These are phyloP conservation scores for Aspergillus hancockii DNA, from an alignment of 495 filamentous ascomycete genomes.

Conservation along the genomic window DNA sequence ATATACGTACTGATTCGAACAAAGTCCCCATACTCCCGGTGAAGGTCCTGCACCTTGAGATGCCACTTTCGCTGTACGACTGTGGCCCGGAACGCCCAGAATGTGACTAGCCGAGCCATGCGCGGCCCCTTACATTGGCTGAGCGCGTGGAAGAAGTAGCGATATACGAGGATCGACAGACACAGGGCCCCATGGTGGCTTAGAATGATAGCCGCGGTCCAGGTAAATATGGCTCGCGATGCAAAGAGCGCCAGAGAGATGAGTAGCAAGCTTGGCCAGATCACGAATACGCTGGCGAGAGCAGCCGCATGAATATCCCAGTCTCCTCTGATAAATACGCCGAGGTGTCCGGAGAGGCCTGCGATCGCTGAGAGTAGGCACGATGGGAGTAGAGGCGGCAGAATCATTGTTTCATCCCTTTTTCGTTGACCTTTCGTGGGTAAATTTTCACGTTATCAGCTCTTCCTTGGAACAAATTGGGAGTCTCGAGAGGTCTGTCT, in stretches of 20 bases:
- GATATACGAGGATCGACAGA: constrained; percentile 16
- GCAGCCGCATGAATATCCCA: constrained; percentile 9
- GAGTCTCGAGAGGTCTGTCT: too few relatives aligned
- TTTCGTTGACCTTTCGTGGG: too few relatives aligned
- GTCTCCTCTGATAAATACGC: constrained; percentile 48
- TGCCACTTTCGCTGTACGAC: constrained; percentile 13
- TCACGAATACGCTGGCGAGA: constrained; percentile 2
- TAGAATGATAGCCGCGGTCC: not conserved
- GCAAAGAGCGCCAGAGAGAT: not conserved
- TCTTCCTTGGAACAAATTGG: too few relatives aligned
- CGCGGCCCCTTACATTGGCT: constrained; percentile 6
- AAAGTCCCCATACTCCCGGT: constrained; percentile 13
- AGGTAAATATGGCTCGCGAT: not conserved
- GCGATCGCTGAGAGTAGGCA: too few relatives aligned
- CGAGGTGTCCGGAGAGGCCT: constrained; percentile 24
- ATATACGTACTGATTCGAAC: constrained; percentile 16
- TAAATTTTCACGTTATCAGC: too few relatives aligned
- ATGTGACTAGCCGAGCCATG: constrained; percentile 5
- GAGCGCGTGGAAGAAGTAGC: constrained; percentile 12
- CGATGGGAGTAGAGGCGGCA: too few relatives aligned
- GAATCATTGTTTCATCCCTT: too few relatives aligned
- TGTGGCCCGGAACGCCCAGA: constrained; percentile 9
- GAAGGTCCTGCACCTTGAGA: constrained; percentile 11
- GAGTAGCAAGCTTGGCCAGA: not conserved
- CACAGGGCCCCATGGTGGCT: constrained; percentile 6